phyloP scores from a whole-genome alignment of 768 basidiomycete species.

The Russula griseocarnosa region DNA sequence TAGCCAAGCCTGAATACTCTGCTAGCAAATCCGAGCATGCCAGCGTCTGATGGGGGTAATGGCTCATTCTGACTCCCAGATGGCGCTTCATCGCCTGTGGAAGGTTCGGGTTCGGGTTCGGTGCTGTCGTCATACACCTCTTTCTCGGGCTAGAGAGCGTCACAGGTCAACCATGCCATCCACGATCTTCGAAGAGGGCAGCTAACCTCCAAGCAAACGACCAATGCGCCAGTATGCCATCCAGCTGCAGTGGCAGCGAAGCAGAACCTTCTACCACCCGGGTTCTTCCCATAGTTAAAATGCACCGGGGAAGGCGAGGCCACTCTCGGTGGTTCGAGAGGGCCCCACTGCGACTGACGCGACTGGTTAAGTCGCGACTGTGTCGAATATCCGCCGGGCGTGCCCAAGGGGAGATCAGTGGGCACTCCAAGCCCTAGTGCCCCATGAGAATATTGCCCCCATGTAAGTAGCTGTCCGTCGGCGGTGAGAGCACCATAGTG shows the following conservation, averaged over 20 bases:
- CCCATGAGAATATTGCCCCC: slow-evolving; percentile 73
- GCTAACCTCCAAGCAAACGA: slow-evolving; percentile 75
- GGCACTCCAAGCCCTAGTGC: slow-evolving; percentile 88
- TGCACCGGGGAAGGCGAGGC: slow-evolving; percentile 62
- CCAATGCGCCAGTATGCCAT: slow-evolving; percentile 90
- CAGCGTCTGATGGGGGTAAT: slow-evolving; percentile 18
- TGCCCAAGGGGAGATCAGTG: slow-evolving; percentile 44
- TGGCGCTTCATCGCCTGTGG: slow-evolving; percentile 1
- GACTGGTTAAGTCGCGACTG: slow-evolving; percentile 37
- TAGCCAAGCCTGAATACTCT: slow-evolving; percentile 52
- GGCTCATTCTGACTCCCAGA: slow-evolving; percentile 27
- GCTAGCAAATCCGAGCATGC: slow-evolving; percentile 28
- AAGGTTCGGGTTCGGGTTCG: slow-evolving; percentile 13
- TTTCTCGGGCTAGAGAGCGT: slow-evolving; percentile 34
- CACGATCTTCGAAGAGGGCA: background rate
- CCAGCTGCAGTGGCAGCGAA: slow-evolving; percentile 79
- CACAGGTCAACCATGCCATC: background rate
- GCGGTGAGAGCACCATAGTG: slow-evolving; percentile 84
- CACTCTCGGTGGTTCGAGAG: slow-evolving; percentile 42
- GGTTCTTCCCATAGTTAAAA: slow-evolving; percentile 58
- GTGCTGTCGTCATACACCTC: slow-evolving; percentile 35
- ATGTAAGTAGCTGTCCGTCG: slow-evolving; percentile 71
- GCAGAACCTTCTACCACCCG: slow-evolving; percentile 52
- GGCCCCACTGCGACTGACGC: slow-evolving; percentile 24
- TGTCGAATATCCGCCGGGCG: slow-evolving; percentile 55